Percentiles rank a stretch among this genome's conserved stretches.
phyloP scores from a whole-genome alignment of 176 grass and related monocot species.

The Puccinellia tenuiflora region DNA sequence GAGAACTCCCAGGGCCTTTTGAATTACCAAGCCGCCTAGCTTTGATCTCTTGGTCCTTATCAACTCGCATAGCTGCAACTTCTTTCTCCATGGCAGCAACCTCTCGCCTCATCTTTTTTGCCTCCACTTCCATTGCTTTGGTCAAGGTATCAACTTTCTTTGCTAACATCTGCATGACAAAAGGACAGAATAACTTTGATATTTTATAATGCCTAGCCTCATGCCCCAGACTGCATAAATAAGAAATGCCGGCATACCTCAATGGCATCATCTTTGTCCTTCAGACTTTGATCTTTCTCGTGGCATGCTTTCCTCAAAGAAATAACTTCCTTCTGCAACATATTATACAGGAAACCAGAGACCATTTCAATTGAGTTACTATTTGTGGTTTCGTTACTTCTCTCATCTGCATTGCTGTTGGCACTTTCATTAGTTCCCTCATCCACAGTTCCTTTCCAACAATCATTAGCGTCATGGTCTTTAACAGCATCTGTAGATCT shows the following conservation, averaged over 20 bases:
- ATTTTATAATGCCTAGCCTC: background rate
- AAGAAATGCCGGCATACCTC: constrained; percentile 46
- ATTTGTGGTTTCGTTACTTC: constrained; percentile 42
- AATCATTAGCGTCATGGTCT: constrained; percentile 46
- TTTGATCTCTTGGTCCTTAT: constrained; percentile 93
- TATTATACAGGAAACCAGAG: constrained; percentile 90
- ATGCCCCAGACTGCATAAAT: background rate
- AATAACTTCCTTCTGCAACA: constrained; percentile 95
- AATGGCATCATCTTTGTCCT: constrained; percentile 96
- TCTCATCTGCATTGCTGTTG: constrained; percentile 45
- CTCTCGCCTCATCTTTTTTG: constrained; percentile 97
- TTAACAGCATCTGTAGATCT: constrained; percentile 76
- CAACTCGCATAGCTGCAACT: constrained; percentile 81
- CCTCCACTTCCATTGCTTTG: constrained; percentile 99
- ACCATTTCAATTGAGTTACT: constrained; percentile 63
- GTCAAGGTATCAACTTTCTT: constrained; percentile 97
- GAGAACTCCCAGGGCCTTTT: constrained; percentile 60
- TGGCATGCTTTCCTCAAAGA: constrained; percentile 84
- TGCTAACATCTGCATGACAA: constrained; percentile 59
- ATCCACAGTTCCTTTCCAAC: constrained; percentile 61
- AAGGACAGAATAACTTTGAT: background rate
- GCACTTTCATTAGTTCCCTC: constrained; percentile 48
- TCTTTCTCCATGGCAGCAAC: constrained; percentile 98
- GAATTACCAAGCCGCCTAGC: constrained; percentile 60
- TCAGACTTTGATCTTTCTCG: constrained; percentile 90